Conservation (phyloP, 2,329 filamentous ascomycete genomes). For the Domatiomyces globalis region DNA sequence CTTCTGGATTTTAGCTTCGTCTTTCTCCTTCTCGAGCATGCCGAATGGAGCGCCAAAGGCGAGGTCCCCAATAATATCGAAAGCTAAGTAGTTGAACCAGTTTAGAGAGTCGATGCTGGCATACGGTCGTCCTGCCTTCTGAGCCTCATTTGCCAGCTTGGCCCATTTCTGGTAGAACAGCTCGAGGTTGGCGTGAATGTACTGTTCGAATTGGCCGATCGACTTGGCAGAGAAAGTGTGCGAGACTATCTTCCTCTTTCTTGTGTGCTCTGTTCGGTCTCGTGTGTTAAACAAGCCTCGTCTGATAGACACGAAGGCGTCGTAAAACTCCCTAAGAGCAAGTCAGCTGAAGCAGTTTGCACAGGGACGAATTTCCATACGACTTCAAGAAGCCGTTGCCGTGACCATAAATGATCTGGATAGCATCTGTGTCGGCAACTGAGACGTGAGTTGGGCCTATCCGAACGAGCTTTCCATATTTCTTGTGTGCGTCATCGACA, state of each 20-base stretch:
- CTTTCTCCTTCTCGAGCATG: conserved; percentile 64
- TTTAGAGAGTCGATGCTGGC: conserved; percentile 58
- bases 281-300: conserved; percentile 83
- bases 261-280: conserved; percentile 64
- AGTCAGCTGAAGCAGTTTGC: not conserved
- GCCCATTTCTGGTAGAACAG: conserved; percentile 62
- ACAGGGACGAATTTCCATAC: conserved; percentile 24
- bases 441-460: conserved; percentile 77
- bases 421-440: conserved; percentile 65
- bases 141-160: conserved; percentile 36
- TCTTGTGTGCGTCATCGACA: conserved; percentile 61
- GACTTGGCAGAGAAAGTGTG: conserved; percentile 78
- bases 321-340: conserved; percentile 61
- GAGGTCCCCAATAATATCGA: conserved; percentile 45
- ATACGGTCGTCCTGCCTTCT: conserved; percentile 33
- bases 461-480: conserved; percentile 62
- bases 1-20: conserved; percentile 58
- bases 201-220: conserved; percentile 73
- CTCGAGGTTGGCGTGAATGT: conserved; percentile 67
- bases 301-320: conserved; percentile 77
- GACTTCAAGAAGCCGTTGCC: conserved; percentile 62
- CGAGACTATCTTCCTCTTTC: conserved; percentile 77
- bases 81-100: conserved; percentile 63
- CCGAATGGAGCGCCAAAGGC: conserved; percentile 68
- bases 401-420: conserved; percentile 63